Evolutionary conservation across 768 basidiomycete species (phyloP), one percentile per base, ranked within the genome.

Genomic region (Baorangia bicolor): DNA sequence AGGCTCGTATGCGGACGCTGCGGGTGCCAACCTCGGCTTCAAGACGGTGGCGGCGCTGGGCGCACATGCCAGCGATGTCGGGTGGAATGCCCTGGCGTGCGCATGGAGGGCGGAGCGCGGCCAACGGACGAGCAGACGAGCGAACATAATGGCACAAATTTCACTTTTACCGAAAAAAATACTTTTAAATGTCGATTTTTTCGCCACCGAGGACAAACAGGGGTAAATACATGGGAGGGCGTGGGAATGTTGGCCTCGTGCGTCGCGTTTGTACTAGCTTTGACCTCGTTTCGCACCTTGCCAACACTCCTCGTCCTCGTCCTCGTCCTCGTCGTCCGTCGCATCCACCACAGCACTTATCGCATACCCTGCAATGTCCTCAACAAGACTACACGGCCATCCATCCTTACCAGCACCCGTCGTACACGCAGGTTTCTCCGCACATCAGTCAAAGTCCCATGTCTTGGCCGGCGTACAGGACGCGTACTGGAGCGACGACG

Each of bases 401-500:
- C 82, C 82, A 14, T 81, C 87, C 14, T 71, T 91, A 1, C 89
- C 88, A 28, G 87, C 90, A 5, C 87, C 90, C 52, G 87, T 86
- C 39, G 76, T 88, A 30, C 87, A 89, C 59, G 82, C 85, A 35
- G 81, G 85, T 27, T 84, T 87, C 72, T 84, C 84, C 10, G 75
- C 86, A 45, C 77, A 86, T 57, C 90, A 90, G 70, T 90, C 88
- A 60, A 92, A 92, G 77, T 92, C 87, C 51, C 83, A 88, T 78
- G 90, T 92, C 57, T 75, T 92, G 59, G 92, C 92, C 31, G 92
- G 92, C 51, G 90, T 94, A 37, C 92, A 94, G 74, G 92, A 94
- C 88, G 92, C 92, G 87, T 94, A 94, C 70, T 94, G 92, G 92
- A 93, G 91, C 72, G 92, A 94, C 74, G 92, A 94, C 73, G 92